phyloP scores from a whole-genome alignment of 192 early-diverging fungal genomes.

The Geranomyces michiganensis region DNA sequence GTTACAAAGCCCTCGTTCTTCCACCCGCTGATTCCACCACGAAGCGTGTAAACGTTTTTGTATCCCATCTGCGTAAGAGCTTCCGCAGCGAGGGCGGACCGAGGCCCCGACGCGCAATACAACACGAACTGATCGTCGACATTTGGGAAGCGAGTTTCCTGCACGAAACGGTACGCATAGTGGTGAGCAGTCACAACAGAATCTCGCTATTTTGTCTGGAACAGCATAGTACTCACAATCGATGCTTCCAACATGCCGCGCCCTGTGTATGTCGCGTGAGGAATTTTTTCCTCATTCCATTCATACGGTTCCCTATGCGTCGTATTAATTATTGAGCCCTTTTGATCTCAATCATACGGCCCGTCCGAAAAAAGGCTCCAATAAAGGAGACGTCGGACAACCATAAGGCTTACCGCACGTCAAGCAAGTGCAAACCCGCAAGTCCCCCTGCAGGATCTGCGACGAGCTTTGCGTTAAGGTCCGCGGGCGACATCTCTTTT shows the following conservation, averaged over 20 bases:
- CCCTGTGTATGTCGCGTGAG: constrained; percentile 52
- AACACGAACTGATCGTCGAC: constrained; percentile 47
- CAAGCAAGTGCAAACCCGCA: constrained; percentile 41
- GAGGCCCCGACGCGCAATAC: constrained; percentile 56
- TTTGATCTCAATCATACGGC: too few species aligned
- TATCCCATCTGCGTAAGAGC: constrained; percentile 51
- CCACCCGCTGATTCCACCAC: constrained; percentile 44
- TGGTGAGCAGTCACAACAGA: background rate
- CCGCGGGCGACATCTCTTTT: constrained; percentile 30
- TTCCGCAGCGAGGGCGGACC: constrained; percentile 51
- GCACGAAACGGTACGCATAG: background rate
- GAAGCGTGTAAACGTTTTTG: constrained; percentile 49
- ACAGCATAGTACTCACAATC: constrained; percentile 42
- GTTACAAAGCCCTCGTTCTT: constrained; percentile 5
- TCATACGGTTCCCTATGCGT: constrained; percentile 55
- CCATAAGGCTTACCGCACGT: constrained; percentile 40
- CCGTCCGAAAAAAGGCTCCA: background rate
- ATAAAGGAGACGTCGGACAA: background rate
- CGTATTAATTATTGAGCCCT: background rate
- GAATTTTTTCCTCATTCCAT: constrained; percentile 54
- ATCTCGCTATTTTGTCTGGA: background rate
- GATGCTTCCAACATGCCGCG: constrained; percentile 49
- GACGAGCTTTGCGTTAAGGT: constrained; percentile 28
- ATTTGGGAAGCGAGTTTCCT: constrained; percentile 51
- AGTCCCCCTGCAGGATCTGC: constrained; percentile 31